Base-by-base conservation (phyloP, 1,284 basidiomycete species). In the Ustilago hordei region DNA sequence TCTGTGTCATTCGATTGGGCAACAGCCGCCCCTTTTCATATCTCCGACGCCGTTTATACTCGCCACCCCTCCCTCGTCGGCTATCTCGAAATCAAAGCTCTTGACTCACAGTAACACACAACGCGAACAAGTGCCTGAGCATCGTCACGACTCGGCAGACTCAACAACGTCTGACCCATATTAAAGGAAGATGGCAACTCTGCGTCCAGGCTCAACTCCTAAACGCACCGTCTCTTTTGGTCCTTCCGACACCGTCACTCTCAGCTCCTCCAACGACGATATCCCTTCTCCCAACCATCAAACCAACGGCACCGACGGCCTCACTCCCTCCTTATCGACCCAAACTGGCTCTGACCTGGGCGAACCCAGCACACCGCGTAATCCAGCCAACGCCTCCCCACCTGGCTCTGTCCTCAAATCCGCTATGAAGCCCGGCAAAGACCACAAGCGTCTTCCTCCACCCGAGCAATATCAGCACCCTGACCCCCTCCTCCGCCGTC, bases 401-500 rank as follows among this genome's bases (percentile, higher is more conserved):
- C 76, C 68, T 11, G 38, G 60, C 4, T 67, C 75, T 15, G 69
- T 76, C 8, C 75, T 78, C 68, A 85, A 85, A 55, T 81, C 86
- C 0, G 81, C 82, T 15, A 75, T 86, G 56, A 86, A 86, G 62
- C 80, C 80, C 45, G 79, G 80, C 12, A 39, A 69, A 23, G 62
- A 73, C 9, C 77, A 75, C 71, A 81, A 81, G 36, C 75, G 74
- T 39, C 67, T 82, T 13, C 86, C 86, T 1, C 80, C 80, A 0
- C 43, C 79, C 0, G 79, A 80, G 35, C 76, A 75, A 38, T 87
- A 86, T 66, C 79, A 82, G 52, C 86, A 87, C 58, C 65, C 85
- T 0, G 87, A 87, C 56, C 85, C 86, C 11, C 74, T 87, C 17
- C 48, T 87, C 12, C 71, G 87, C 0, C 63, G 87, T 0, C 67